Evolutionary conservation across 345 rosid genomes (phyloP).

Genomic region (Firmiana major): DNA sequence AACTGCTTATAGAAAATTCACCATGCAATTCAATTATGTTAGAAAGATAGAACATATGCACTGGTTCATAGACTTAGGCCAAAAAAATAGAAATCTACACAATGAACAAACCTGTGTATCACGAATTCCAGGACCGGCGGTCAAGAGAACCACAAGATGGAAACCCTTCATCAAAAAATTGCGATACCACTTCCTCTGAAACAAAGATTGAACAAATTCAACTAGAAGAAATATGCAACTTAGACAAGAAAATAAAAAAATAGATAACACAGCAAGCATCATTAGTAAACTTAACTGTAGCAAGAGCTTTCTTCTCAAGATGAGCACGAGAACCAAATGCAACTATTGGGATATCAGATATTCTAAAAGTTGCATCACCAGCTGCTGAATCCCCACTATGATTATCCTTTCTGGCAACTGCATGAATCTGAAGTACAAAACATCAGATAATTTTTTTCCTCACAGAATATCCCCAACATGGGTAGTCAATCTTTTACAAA

Average conservation of each 20-base stretch:
- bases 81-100: background rate
- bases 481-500: constrained; percentile 23
- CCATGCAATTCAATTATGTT: background rate
- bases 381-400: constrained; percentile 42
- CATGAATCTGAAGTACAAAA: constrained; percentile 61
- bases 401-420: constrained; percentile 57
- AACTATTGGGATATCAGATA: constrained; percentile 71
- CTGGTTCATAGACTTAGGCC: background rate
- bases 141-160: constrained; percentile 78
- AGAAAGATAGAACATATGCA: background rate
- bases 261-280: background rate
- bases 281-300: constrained; percentile 60
- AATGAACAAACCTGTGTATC: constrained; percentile 78
- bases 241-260: background rate
- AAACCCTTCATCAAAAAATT: constrained; percentile 97
- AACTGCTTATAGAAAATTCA: background rate
- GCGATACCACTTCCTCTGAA: constrained; percentile 98
- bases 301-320: constrained; percentile 92
- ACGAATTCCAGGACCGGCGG: constrained; percentile 95
- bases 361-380: constrained; percentile 35
- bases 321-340: constrained; percentile 99
- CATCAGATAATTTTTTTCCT: constrained; percentile 27
- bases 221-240: constrained; percentile 13
- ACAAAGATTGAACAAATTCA: constrained; percentile 23
- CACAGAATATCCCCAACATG: background rate